Conservation (phyloP, 2,329 filamentous ascomycete genomes). For the Orbilia quercus region DNA sequence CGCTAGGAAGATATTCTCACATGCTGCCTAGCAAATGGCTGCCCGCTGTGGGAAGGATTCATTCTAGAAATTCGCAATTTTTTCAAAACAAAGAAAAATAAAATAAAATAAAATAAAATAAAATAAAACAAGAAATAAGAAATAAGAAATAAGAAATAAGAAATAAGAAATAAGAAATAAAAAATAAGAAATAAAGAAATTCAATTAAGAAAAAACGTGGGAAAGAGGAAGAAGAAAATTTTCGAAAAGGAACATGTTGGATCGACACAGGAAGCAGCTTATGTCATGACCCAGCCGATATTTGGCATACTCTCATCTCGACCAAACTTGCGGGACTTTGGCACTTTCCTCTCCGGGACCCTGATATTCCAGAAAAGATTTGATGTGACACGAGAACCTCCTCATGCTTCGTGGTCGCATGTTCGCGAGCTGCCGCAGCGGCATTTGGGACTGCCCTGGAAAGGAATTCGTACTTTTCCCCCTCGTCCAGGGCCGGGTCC, state of each 20-base stretch:
- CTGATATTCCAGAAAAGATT: constrained; percentile 51
- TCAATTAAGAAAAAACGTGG: constrained; percentile 30
- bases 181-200: no score
- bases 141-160: no score
- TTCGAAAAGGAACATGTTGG: constrained; percentile 15
- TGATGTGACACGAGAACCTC: constrained; percentile 47
- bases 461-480: constrained; percentile 14
- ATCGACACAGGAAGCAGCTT: constrained; percentile 56
- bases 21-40: constrained; percentile 47
- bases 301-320: constrained; percentile 41
- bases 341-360: constrained; percentile 53
- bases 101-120: constrained; percentile 15
- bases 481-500: constrained; percentile 7
- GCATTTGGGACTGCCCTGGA: constrained; percentile 34
- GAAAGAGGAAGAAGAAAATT: constrained; percentile 30
- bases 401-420: constrained; percentile 51
- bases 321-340: constrained; percentile 45
- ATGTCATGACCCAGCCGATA: constrained; percentile 47
- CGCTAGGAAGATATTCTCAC: constrained; percentile 54
- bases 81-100: not conserved
- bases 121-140: not conserved
- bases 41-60: constrained; percentile 38
- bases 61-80: constrained; percentile 28
- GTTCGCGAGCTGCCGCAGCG: constrained; percentile 45
- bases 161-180: no score